These are phyloP conservation scores for Penicillium herquei DNA, from an alignment of 495 filamentous ascomycete species.

Conservation along the genomic window DNA sequence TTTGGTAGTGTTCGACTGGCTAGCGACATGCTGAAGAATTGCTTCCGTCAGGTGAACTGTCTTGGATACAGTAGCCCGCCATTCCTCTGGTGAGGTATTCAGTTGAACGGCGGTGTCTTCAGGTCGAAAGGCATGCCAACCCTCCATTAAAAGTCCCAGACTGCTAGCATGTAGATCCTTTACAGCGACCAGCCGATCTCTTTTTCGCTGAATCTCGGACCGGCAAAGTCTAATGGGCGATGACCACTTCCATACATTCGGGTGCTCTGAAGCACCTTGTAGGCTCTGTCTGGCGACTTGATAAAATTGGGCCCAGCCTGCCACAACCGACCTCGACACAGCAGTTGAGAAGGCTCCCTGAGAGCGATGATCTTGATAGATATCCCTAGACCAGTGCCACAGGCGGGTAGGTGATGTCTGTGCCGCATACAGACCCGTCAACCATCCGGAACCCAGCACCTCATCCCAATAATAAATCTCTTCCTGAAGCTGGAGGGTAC, in stretches of 20 bases:
- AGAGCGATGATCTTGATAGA: conserved; percentile 56
- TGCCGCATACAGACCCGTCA: conserved; percentile 71
- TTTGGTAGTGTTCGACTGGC: conserved; percentile 45
- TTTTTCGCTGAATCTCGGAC: conserved; percentile 68
- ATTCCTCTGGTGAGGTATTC: conserved; percentile 48
- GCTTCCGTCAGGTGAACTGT: conserved; percentile 80
- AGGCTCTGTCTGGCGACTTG: conserved; percentile 71
- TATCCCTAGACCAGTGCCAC: conserved; percentile 62
- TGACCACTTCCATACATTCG: conserved; percentile 57
- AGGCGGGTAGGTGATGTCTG: conserved; percentile 77
- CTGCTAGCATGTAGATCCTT: conserved; percentile 80
- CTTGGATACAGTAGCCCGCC: conserved; percentile 68
- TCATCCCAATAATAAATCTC: conserved; percentile 95
- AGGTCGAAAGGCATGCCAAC: conserved; percentile 64
- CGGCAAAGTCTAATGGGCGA: conserved; percentile 70
- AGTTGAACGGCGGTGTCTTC: conserved; percentile 31
- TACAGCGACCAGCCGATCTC: conserved; percentile 60
- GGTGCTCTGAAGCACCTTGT: conserved; percentile 56
- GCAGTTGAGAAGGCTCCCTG: conserved; percentile 15
- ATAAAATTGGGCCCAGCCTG: conserved; percentile 74
- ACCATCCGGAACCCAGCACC: conserved; percentile 67
- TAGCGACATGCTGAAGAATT: conserved; percentile 57
- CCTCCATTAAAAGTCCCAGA: conserved; percentile 79
- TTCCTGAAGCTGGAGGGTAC: conserved; percentile 75
- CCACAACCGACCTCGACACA: conserved; percentile 10